These are phyloP conservation scores for Aquilaria sinensis DNA, from an alignment of 345 rosid genomes.

Conservation along the genomic window DNA sequence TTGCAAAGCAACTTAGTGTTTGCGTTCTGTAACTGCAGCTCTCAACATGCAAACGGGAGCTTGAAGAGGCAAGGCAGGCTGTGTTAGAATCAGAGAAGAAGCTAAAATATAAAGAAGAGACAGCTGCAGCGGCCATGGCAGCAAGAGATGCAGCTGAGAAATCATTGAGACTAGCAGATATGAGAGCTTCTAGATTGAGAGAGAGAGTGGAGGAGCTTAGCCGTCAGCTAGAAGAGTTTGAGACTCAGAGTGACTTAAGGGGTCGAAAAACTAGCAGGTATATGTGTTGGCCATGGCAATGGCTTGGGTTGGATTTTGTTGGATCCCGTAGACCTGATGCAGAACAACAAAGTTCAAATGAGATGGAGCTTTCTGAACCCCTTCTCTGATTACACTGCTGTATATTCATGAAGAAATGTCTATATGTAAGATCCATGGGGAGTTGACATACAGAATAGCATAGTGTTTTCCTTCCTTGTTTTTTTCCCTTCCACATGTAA, in stretches of 20 bases:
- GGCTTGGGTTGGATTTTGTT: constrained; percentile 91
- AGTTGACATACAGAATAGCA: constrained; percentile 2
- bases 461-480: constrained; percentile 9
- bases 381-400: constrained; percentile 42
- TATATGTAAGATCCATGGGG: constrained; percentile 10
- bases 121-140: constrained; percentile 93
- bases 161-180: constrained; percentile 80
- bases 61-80: constrained; percentile 78
- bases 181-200: constrained; percentile 82
- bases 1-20: background rate
- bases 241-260: constrained; percentile 55
- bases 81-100: constrained; percentile 77
- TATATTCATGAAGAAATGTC: constrained; percentile 18
- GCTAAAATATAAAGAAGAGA: constrained; percentile 93
- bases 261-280: constrained; percentile 53
- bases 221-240: constrained; percentile 76
- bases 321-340: constrained; percentile 47
- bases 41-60: constrained; percentile 61
- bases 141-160: constrained; percentile 99
- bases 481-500: constrained; percentile 1
- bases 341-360: constrained; percentile 55
- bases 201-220: constrained; percentile 87
- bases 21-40: constrained; percentile 37
- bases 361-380: constrained; percentile 98
- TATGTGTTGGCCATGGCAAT: constrained; percentile 99